These are phyloP conservation scores for Cercospora canescens DNA, from an alignment of 2,329 filamentous ascomycete species.

Conservation along the genomic window DNA sequence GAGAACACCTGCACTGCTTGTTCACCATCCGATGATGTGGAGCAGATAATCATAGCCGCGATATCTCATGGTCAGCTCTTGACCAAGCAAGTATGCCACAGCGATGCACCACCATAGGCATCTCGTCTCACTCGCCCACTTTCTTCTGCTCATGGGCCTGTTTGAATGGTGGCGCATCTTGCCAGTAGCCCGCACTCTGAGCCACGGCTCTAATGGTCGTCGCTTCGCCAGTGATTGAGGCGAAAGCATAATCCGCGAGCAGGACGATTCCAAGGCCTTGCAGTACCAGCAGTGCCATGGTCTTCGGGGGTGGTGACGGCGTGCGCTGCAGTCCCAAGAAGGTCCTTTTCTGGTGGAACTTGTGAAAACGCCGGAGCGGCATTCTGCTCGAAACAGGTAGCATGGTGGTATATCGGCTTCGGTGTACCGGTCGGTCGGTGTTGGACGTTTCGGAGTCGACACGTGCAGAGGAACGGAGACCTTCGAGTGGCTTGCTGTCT, in stretches of 20 bases:
- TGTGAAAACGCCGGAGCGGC: not conserved
- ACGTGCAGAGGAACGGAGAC: not conserved
- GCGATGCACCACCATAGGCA: not conserved
- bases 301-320: constrained; percentile 30
- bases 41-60: not conserved
- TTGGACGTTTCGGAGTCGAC: not conserved
- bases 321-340: constrained; percentile 35
- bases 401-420: not conserved
- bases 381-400: not conserved
- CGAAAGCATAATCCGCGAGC: constrained; percentile 31
- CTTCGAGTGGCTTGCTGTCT: not conserved
- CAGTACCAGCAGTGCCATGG: constrained; percentile 36
- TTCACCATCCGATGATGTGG: not conserved
- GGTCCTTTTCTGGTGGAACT: constrained; percentile 25
- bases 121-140: not conserved
- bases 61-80: not conserved
- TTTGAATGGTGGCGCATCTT: constrained; percentile 25
- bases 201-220: constrained; percentile 29
- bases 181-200: constrained; percentile 33
- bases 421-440: not conserved
- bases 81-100: not conserved
- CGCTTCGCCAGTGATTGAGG: constrained; percentile 21
- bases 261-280: constrained; percentile 38
- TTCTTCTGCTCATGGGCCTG: constrained; percentile 19
- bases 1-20: not conserved